Conservation (phyloP, 139 green algal species). For the Coccomyxa sp. region DNA sequence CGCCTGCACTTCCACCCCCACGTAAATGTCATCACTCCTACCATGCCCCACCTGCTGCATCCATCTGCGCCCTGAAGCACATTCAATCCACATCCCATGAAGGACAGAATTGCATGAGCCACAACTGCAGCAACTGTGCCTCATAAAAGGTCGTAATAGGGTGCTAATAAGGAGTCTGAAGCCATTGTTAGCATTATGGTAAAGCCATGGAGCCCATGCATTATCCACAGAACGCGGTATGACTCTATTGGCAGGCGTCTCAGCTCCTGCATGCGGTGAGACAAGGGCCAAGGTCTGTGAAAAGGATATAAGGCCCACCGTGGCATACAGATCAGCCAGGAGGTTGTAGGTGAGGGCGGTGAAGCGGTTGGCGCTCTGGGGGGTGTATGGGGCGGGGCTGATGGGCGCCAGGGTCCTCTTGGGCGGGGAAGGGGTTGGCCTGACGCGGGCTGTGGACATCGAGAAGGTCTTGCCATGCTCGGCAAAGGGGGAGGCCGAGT, state of each 20-base stretch:
- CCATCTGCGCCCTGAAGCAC: too few relatives aligned
- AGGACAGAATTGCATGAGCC: too few relatives aligned
- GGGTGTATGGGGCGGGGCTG: slow-evolving; percentile 12
- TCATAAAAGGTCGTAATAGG: too few relatives aligned
- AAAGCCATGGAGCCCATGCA: neutral
- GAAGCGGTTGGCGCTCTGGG: slow-evolving; percentile 58
- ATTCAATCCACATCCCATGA: too few relatives aligned
- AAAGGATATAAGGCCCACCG: slow-evolving; percentile 34
- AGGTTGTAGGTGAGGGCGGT: slow-evolving; percentile 96
- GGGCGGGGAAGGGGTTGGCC: slow-evolving; percentile 66
- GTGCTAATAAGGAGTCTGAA: too few relatives aligned
- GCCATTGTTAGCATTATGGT: neutral
- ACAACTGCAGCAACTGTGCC: too few relatives aligned
- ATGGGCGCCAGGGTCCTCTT: slow-evolving; percentile 69
- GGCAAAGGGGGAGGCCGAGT: slow-evolving; percentile 14
- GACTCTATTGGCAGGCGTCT: neutral
- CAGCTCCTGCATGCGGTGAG: neutral
- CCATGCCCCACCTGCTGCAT: too few relatives aligned
- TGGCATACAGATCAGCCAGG: slow-evolving; percentile 96
- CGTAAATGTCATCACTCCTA: too few relatives aligned
- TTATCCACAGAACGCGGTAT: neutral
- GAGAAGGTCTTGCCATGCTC: slow-evolving; percentile 35
- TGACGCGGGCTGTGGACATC: slow-evolving; percentile 74
- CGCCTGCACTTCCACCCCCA: slow-evolving; percentile 45
- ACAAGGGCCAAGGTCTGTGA: too few relatives aligned